Base-by-base conservation (phyloP, 495 filamentous ascomycete genomes). In the Neurospora terricola region DNA sequence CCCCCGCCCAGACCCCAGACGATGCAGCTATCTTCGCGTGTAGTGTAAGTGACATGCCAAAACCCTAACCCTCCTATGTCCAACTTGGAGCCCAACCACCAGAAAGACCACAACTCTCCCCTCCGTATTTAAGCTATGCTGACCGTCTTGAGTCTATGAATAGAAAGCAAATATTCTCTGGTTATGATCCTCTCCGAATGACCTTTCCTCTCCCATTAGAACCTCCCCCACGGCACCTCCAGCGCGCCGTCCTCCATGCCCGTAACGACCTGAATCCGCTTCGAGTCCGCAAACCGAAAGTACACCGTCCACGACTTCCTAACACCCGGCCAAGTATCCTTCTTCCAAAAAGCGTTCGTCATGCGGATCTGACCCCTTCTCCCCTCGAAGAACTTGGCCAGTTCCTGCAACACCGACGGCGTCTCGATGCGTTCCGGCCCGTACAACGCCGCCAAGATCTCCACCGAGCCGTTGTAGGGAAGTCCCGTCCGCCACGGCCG, bases 241-340 rank as follows among this genome's bases (percentile, higher is more conserved):
- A 80, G 45, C 39, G 78, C 77, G 10, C 77, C 74, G 39, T 78
- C 69, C 73, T 80, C 78, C 77, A 78, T 77, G 39, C 78, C 77
- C 12, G 77, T 77, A 27, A 80, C 74, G 10, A 73, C 73, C 70
- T 80, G 78, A 48, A 80, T 72, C 59, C 48, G 43, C 73, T 69
- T 70, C 36, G 72, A 75, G n/a, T 72, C 75, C 1, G 74, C 73
- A 69, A 80, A 77, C 7, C 75, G 62, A 34, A 80, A 78, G 62
- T 74, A 80, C 34, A 77, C 74, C 5, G 75, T 71, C 78, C 78
- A 80, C 23, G 77, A 75, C 74, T 80, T 80, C 12, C 38, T 39
- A 18, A 70, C 39, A n/a, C 73, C 72, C 39, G 73, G 72, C 77
- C 78, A 80, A 40, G 77, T 68, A 38, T 78, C 78, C 5, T 16